A percentile compares a stretch with the other conserved stretches of the same genome.
These are phyloP conservation scores for Quercus engelmannii DNA, from an alignment of 306 rosid genomes.

Conservation along the genomic window DNA sequence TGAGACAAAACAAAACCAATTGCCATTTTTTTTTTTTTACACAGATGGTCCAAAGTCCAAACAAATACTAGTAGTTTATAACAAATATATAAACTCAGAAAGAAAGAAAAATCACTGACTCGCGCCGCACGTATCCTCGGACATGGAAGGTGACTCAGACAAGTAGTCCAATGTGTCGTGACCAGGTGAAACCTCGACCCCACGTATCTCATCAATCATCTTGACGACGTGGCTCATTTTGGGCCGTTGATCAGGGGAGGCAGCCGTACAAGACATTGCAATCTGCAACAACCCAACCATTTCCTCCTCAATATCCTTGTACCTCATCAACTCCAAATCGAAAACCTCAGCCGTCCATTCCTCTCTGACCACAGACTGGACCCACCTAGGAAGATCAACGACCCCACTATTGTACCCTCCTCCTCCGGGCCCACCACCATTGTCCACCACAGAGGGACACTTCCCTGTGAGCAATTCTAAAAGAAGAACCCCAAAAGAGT, in stretches of 20 bases:
- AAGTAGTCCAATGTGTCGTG: slow-evolving; percentile 52
- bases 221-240: slow-evolving; percentile 74
- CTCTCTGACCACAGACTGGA: slow-evolving; percentile 84
- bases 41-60: slow-evolving; percentile 1
- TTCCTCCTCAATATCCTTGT: slow-evolving; percentile 86
- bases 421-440: slow-evolving; percentile 41
- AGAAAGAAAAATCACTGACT: slow-evolving; percentile 26
- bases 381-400: slow-evolving; percentile 77
- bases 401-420: slow-evolving; percentile 36
- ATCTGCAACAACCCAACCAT: slow-evolving; percentile 81
- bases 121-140: slow-evolving; percentile 54
- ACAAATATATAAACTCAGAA: neutral
- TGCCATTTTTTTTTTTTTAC: neutral
- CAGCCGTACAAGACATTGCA: slow-evolving; percentile 54
- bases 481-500: slow-evolving; percentile 71
- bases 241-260: slow-evolving; percentile 70
- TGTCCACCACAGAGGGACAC: slow-evolving; percentile 60
- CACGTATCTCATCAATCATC: slow-evolving; percentile 77
- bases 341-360: slow-evolving; percentile 98
- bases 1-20: neutral
- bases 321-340: slow-evolving; percentile 89
- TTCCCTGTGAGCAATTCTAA: slow-evolving; percentile 84
- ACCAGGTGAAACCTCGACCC: slow-evolving; percentile 45
- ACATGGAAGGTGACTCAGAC: slow-evolving; percentile 51
- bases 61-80: neutral